Conservation (phyloP, 768 basidiomycete genomes). For the Aureoboletus auriporus region DNA sequence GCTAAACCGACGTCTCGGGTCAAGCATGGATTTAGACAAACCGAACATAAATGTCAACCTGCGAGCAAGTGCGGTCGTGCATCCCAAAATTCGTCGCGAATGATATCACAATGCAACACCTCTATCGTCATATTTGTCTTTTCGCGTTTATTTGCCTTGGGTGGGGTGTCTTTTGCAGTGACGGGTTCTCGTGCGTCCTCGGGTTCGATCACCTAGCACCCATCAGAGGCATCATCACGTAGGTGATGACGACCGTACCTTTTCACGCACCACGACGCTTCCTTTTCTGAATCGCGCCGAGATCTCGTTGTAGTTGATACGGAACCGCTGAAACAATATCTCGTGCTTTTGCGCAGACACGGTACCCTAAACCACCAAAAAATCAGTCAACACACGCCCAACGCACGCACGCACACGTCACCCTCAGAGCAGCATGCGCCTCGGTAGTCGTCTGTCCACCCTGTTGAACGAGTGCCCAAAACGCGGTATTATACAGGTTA, state of each 20-base stretch:
- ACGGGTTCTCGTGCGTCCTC: not conserved
- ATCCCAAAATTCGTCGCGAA: slow-evolving; percentile 78
- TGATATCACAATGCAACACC: slow-evolving; percentile 80
- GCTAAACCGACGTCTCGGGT: too few relatives aligned
- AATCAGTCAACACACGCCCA: slow-evolving; percentile 7
- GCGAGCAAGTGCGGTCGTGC: slow-evolving; percentile 51
- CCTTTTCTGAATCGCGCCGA: slow-evolving; percentile 78
- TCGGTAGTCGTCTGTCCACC: slow-evolving; percentile 74
- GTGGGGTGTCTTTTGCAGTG: too few relatives aligned
- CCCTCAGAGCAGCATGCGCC: slow-evolving; percentile 78
- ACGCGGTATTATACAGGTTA: slow-evolving; percentile 93
- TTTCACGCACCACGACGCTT: slow-evolving; percentile 71
- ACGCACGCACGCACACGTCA: slow-evolving; percentile 28
- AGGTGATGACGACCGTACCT: slow-evolving; percentile 30
- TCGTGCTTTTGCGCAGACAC: slow-evolving; percentile 89
- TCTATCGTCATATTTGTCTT: slow-evolving; percentile 44
- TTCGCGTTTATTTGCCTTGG: slow-evolving; percentile 28
- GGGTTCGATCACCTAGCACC: slow-evolving; percentile 8
- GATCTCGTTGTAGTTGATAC: slow-evolving; percentile 83
- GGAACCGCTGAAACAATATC: slow-evolving; percentile 76
- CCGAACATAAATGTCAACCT: slow-evolving; percentile 19
- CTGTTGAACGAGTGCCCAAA: slow-evolving; percentile 90
- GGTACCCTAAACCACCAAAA: slow-evolving; percentile 59
- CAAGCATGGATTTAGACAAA: too few relatives aligned
- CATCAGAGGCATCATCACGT: not conserved